These are phyloP conservation scores for Kazachstania martiniae DNA, from an alignment of 805 yeast species.

Conservation along the genomic window DNA sequence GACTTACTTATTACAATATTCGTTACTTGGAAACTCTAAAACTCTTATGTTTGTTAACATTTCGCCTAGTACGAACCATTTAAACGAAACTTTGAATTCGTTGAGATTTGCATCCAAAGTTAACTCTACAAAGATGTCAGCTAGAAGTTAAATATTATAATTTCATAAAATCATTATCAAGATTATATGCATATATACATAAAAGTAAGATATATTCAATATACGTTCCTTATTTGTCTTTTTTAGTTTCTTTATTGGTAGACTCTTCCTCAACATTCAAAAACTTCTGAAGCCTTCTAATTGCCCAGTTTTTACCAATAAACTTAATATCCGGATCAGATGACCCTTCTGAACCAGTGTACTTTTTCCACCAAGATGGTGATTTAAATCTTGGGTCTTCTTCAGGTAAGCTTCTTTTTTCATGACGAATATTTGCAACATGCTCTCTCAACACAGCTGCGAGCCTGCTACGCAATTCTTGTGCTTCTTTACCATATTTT, in stretches of 20 bases:
- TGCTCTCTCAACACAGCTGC: constrained; percentile 59
- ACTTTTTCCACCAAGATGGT: constrained; percentile 67
- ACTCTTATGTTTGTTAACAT: constrained; percentile 89
- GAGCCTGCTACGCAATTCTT: constrained; percentile 53
- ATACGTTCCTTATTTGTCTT: neutral
- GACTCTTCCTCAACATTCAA: constrained; percentile 19
- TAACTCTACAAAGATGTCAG: constrained; percentile 38
- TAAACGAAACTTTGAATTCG: constrained; percentile 73
- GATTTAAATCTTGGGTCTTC: constrained; percentile 63
- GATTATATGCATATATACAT: neutral
- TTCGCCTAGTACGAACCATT: constrained; percentile 52
- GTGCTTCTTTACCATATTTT: constrained; percentile 53
- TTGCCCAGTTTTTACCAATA: constrained; percentile 77
- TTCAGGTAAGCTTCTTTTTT: constrained; percentile 33
- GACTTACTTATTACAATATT: constrained; percentile 75
- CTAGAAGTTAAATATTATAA: constrained; percentile 5
- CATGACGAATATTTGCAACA: constrained; percentile 39
- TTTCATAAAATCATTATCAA: too few species aligned
- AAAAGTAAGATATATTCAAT: neutral
- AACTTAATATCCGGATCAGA: constrained; percentile 61
- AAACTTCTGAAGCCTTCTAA: constrained; percentile 50
- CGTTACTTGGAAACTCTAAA: constrained; percentile 77
- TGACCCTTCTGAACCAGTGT: constrained; percentile 51
- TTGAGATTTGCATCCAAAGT: constrained; percentile 84
- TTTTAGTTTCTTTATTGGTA: constrained; percentile 1